A percentile compares a stretch with the other conserved stretches of the same genome.
phyloP scores from a whole-genome alignment of 139 green algal species.

The Chlorella sp. region DNA sequence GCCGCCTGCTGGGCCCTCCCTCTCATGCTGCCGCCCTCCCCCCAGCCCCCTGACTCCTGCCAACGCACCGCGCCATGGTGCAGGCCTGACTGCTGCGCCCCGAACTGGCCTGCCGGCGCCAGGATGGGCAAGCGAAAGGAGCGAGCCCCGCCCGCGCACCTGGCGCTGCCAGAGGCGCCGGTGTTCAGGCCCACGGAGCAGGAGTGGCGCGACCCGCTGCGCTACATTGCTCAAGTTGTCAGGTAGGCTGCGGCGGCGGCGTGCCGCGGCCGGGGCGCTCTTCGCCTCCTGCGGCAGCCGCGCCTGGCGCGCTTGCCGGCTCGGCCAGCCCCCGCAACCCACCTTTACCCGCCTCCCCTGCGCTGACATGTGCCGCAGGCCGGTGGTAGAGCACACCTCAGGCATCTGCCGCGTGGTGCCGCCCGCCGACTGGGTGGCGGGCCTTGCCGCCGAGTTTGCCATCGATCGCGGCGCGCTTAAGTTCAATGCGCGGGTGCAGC shows the following conservation, averaged over 20 bases:
- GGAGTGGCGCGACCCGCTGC: constrained; percentile 78
- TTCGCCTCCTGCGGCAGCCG: neutral
- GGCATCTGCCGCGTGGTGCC: constrained; percentile 68
- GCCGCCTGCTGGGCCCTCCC: too few species aligned
- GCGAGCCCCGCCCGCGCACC: neutral
- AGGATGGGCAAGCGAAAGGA: constrained; percentile 19
- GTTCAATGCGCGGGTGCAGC: constrained; percentile 83
- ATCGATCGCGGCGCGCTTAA: constrained; percentile 64
- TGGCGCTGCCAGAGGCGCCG: constrained; percentile 61
- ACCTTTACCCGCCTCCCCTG: neutral
- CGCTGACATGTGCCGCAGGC: neutral
- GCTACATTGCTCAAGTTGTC: constrained; percentile 74
- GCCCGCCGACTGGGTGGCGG: constrained; percentile 67
- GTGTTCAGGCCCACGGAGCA: constrained; percentile 74
- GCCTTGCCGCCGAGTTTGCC: constrained; percentile 59
- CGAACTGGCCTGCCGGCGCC: neutral
- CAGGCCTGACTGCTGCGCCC: too few species aligned
- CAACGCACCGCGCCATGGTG: too few species aligned
- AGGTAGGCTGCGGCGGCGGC: constrained; percentile 9
- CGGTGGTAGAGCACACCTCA: constrained; percentile 22
- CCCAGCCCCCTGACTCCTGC: too few species aligned
- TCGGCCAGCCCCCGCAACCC: neutral
- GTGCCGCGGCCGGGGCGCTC: neutral
- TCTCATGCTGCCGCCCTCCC: too few species aligned
- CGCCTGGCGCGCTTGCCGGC: neutral